Base-by-base conservation (phyloP, 78 protist species). In the Dictyostelium purpureum region DNA sequence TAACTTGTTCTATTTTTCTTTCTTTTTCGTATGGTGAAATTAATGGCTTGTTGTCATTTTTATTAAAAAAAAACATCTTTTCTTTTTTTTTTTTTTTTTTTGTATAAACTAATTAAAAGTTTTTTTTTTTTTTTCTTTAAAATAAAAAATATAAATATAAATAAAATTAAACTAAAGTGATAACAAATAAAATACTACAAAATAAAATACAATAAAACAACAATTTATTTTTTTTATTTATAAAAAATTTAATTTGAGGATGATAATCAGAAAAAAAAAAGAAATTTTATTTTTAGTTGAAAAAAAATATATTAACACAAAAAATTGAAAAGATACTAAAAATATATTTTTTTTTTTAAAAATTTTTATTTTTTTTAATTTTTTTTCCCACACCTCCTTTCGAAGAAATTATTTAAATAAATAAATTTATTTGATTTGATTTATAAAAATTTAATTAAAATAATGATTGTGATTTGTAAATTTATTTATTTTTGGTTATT, bases 21-120 rank as follows among this genome's bases (percentile, higher is more conserved):
- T 49, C 57, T 59, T 85, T 85, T 42, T 85, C 76, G 51, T 74
- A 40, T 45, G 80, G 80, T 49, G 80, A 74, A 11, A 74, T 74
- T 28, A 18, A 12, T 7, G 11, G 19, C 75, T 37, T 67, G 31
- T 67, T 49, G 45, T 74, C 38, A 31, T 74, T 74, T 74, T 51
- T 74, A n/a, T 18, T 31, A 74, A 49, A 49, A 67, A 67, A 67
- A 19, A 18, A 67, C 31, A n/a, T 43, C 14, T 21, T 7, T 16
- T 69, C 16, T 69, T 40, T 69, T 28, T 33, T 35, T 40, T 69
- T 35, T 63, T 63, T 61, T 3, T 61, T 61, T 61, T 61, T 47
- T 47, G 52, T 47, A 12, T 6, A 47, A 12, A 12, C 52, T n/a
- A n/a, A n/a, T n/a, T n/a, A n/a, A n/a, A n/a, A n/a, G n/a, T n/a